phyloP scores from a whole-genome alignment of 2,329 filamentous ascomycete species.

The Clonostachys rhizophaga region DNA sequence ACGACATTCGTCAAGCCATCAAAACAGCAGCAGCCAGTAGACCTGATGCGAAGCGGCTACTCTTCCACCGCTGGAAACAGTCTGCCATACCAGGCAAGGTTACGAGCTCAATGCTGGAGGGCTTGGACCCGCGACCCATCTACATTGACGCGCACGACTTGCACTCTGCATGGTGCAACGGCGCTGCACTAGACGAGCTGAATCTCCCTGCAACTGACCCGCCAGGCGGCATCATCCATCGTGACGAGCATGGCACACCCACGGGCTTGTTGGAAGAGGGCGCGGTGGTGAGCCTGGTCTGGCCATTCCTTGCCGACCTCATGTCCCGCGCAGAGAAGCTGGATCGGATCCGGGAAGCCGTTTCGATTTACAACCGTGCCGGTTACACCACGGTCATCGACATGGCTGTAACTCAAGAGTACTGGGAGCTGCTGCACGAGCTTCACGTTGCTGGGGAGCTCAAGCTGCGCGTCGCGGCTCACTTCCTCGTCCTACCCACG shows the following conservation, averaged over 20 bases:
- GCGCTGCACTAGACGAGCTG: constrained; percentile 32
- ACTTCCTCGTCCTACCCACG: constrained; percentile 36
- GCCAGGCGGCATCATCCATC: constrained; percentile 31
- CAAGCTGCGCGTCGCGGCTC: constrained; percentile 31
- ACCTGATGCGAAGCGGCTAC: constrained; percentile 25
- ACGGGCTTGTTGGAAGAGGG: constrained; percentile 34
- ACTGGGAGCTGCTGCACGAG: constrained; percentile 30
- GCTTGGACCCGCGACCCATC: constrained; percentile 34
- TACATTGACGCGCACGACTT: constrained; percentile 37
- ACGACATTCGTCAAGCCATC: constrained; percentile 36
- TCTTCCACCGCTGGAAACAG: constrained; percentile 37
- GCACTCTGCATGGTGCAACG: constrained; percentile 39
- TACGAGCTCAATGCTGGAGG: constrained; percentile 32
- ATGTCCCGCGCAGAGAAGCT: constrained; percentile 28
- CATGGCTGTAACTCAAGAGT: constrained; percentile 42
- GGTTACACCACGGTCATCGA: constrained; percentile 39
- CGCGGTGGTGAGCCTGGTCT: constrained; percentile 30
- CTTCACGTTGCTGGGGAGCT: constrained; percentile 17
- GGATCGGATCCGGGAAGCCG: constrained; percentile 25
- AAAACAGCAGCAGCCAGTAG: constrained; percentile 30
- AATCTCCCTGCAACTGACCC: constrained; percentile 24
- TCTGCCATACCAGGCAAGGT: constrained; percentile 32
- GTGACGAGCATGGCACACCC: constrained; percentile 23
- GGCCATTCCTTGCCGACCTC: constrained; percentile 31
- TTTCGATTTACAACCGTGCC: constrained; percentile 28